These are phyloP conservation scores for Priceomyces fermenticarens DNA, from an alignment of 805 yeast genomes.

Conservation along the genomic window DNA sequence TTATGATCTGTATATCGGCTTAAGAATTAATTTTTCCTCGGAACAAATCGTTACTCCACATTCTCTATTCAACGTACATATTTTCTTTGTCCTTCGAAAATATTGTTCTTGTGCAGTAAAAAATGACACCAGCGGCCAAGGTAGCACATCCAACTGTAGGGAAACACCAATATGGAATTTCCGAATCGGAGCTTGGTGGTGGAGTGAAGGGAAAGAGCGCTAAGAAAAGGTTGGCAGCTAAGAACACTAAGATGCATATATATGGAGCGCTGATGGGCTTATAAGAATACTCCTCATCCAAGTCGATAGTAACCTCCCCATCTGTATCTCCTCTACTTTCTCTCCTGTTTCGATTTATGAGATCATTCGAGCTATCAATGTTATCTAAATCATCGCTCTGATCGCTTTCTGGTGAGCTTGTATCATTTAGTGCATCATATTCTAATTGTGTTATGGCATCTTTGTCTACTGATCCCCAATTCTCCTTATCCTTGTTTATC, in stretches of 20 bases:
- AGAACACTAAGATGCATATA: slow-evolving; percentile 33
- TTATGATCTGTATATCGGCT: neutral
- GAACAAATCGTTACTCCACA: neutral
- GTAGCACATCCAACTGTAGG: slow-evolving; percentile 53
- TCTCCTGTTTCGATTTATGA: no score
- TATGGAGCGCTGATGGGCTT: slow-evolving; percentile 24
- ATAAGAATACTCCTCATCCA: neutral
- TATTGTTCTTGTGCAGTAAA: slow-evolving; percentile 12
- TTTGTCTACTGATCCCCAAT: slow-evolving; percentile 32
- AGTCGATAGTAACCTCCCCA: neutral
- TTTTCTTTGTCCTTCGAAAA: neutral
- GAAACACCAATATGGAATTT: slow-evolving; percentile 56
- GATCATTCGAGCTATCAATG: neutral
- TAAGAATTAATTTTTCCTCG: neutral
- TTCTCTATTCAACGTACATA: slow-evolving; percentile 1
- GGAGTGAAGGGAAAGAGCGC: slow-evolving; percentile 57
- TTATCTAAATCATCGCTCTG: neutral
- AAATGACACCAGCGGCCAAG: slow-evolving; percentile 39
- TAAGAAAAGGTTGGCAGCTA: slow-evolving; percentile 46
- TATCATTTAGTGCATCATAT: neutral
- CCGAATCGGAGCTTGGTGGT: slow-evolving; percentile 38
- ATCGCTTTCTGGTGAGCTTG: neutral
- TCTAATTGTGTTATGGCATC: neutral
- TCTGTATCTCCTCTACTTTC: neutral
- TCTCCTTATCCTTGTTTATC: slow-evolving; percentile 29